Conservation (phyloP, 2,329 filamentous ascomycete genomes). For the Colletotrichum shisoi region DNA sequence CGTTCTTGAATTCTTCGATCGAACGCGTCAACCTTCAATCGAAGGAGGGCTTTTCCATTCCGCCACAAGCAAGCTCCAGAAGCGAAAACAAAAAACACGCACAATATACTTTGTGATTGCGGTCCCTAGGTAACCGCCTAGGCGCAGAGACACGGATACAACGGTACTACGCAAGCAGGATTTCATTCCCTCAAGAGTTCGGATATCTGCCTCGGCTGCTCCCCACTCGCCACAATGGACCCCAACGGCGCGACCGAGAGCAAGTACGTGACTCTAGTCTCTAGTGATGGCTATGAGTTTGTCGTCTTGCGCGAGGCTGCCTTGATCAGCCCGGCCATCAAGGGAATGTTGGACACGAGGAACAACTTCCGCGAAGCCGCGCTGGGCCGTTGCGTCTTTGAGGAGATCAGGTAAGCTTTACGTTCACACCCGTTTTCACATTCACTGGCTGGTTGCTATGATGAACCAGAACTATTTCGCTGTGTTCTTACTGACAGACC, state of each 20-base stretch:
- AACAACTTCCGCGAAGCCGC: conserved; percentile 73
- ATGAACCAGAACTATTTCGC: conserved; percentile 46
- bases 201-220: not conserved
- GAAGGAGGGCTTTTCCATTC: conserved; percentile 13
- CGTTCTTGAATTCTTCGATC: not conserved
- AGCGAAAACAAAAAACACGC: not conserved
- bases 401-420: conserved; percentile 73
- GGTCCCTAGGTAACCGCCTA: not conserved
- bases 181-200: not conserved
- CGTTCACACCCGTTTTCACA: conserved; percentile 48
- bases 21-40: conserved; percentile 22
- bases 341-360: conserved; percentile 75
- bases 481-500: conserved; percentile 60
- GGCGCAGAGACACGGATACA: not conserved
- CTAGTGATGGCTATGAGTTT: conserved; percentile 79
- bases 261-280: conserved; percentile 81
- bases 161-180: not conserved
- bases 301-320: conserved; percentile 76
- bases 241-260: conserved; percentile 46
- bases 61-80: conserved; percentile 6
- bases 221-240: conserved; percentile 17
- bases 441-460: conserved; percentile 23
- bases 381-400: conserved; percentile 70
- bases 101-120: not conserved
- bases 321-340: conserved; percentile 74